Percentiles rank a stretch among this genome's conserved stretches.
Conservation (phyloP, 2,329 filamentous ascomycete species). For the Calonectria pseudoturangicola region DNA sequence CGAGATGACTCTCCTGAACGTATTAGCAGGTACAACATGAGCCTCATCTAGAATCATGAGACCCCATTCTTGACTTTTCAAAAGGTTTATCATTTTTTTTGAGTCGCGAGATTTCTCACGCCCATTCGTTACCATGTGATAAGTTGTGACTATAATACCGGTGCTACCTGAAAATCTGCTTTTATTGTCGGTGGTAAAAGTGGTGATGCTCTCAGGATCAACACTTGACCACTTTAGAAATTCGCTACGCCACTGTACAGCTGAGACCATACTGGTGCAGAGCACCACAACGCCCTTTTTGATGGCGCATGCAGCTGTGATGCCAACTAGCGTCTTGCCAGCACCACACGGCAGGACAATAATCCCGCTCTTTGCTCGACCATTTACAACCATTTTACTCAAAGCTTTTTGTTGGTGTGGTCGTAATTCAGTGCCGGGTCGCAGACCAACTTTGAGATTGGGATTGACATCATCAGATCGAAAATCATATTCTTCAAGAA, state of each 20-base stretch:
- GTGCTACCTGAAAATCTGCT: constrained; percentile 85
- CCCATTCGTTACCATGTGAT: constrained; percentile 93
- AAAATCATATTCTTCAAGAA: constrained; percentile 95
- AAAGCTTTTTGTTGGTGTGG: constrained; percentile 95
- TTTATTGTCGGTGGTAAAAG: constrained; percentile 93
- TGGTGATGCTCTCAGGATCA: constrained; percentile 87
- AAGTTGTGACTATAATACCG: constrained; percentile 93
- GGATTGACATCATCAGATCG: constrained; percentile 88
- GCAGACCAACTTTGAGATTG: constrained; percentile 90
- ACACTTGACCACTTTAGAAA: constrained; percentile 97
- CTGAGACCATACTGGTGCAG: constrained; percentile 95
- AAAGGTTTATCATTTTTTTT: constrained; percentile 94
- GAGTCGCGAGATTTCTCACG: constrained; percentile 89
- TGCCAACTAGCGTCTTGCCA: constrained; percentile 95
- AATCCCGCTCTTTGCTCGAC: constrained; percentile 93
- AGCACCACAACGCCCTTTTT: constrained; percentile 94
- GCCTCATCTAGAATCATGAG: constrained; percentile 95
- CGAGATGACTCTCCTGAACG: constrained; percentile 92
- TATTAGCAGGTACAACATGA: constrained; percentile 92
- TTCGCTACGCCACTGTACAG: constrained; percentile 93
- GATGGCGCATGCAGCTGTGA: constrained; percentile 94
- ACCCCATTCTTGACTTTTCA: constrained; percentile 90
- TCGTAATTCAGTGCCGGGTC: constrained; percentile 87
- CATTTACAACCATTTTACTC: constrained; percentile 98
- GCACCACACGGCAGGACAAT: constrained; percentile 95